A percentile compares a stretch with the other conserved stretches of the same genome.
Conservation (phyloP, 1,284 basidiomycete species). For the Ustilago trichophora region DNA sequence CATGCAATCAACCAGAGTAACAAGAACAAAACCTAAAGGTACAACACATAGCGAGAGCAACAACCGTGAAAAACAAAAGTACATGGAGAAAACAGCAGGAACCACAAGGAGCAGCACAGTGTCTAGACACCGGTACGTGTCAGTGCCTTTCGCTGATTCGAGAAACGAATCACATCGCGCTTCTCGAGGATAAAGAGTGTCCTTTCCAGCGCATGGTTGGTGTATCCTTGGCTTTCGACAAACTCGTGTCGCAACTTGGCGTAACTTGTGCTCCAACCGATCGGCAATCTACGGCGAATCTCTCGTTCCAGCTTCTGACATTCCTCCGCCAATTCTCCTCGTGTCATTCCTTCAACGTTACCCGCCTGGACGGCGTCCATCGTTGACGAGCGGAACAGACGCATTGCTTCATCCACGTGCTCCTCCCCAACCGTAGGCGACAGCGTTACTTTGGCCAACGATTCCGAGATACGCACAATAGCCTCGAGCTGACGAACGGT, state of each 20-base stretch:
- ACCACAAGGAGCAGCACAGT: background rate
- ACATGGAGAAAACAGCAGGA: no score
- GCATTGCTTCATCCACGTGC: constrained; percentile 97
- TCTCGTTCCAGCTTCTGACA: constrained; percentile 92
- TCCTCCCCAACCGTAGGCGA: constrained; percentile 85
- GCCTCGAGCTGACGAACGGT: constrained; percentile 98
- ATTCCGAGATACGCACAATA: constrained; percentile 97
- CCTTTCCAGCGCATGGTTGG: constrained; percentile 84
- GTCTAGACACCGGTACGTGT: constrained; percentile 63
- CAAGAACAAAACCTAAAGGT: background rate
- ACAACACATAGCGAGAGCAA: constrained; percentile 5
- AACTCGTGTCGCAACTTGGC: constrained; percentile 94
- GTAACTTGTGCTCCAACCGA: constrained; percentile 97
- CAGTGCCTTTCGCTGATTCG: constrained; percentile 67
- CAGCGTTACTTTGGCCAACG: constrained; percentile 92
- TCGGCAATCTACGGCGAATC: constrained; percentile 83
- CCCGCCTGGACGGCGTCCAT: constrained; percentile 97
- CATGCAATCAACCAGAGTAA: constrained; percentile 1
- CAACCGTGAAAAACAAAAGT: background rate
- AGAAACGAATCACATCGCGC: constrained; percentile 90
- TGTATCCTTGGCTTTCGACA: constrained; percentile 82
- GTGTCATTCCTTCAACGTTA: constrained; percentile 91
- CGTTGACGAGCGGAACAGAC: constrained; percentile 97
- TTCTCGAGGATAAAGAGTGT: constrained; percentile 93
- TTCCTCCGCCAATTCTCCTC: constrained; percentile 92